phyloP scores from a whole-genome alignment of 2,329 filamentous ascomycete species.

The Amauroascus niger region DNA sequence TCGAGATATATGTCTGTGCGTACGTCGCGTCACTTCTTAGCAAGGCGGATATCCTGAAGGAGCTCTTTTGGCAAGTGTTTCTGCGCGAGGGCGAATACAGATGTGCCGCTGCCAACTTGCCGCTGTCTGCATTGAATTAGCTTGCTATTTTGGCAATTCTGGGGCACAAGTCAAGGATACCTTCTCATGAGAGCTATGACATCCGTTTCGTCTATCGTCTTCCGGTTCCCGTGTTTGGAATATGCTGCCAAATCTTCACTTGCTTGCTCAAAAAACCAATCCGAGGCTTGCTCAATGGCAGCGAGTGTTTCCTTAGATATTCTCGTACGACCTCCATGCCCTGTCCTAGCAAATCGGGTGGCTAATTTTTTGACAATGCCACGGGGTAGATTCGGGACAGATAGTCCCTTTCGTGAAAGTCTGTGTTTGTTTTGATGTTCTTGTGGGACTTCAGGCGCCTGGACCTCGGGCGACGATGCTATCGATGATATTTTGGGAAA shows the following conservation, averaged over 20 bases:
- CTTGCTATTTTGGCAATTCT: constrained; percentile 21
- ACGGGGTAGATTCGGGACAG: constrained; percentile 64
- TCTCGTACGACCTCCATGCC: constrained; percentile 56
- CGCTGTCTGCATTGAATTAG: constrained; percentile 53
- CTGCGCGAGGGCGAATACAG: constrained; percentile 75
- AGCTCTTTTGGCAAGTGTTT: constrained; percentile 72
- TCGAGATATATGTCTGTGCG: constrained; percentile 17
- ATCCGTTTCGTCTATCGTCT: constrained; percentile 77
- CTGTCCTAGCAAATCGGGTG: constrained; percentile 59
- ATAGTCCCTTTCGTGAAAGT: constrained; percentile 60
- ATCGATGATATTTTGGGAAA: neutral
- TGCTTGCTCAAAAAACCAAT: constrained; percentile 87
- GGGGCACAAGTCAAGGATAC: constrained; percentile 43
- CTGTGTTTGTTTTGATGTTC: constrained; percentile 36
- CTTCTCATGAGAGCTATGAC: constrained; percentile 72
- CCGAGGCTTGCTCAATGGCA: constrained; percentile 68
- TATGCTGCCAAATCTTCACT: constrained; percentile 71
- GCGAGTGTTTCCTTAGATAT: constrained; percentile 64
- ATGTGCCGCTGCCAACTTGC: constrained; percentile 59
- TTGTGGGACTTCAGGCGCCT: neutral
- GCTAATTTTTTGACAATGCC: constrained; percentile 58
- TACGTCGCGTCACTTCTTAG: constrained; percentile 10
- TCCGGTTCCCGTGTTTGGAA: constrained; percentile 70
- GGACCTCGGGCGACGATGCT: constrained; percentile 9
- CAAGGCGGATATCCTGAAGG: constrained; percentile 58